Evolutionary conservation across 2,329 filamentous ascomycete genomes (phyloP), one percentile per base, ranked within the genome.

Genomic region (Stachybotrys elegans): DNA sequence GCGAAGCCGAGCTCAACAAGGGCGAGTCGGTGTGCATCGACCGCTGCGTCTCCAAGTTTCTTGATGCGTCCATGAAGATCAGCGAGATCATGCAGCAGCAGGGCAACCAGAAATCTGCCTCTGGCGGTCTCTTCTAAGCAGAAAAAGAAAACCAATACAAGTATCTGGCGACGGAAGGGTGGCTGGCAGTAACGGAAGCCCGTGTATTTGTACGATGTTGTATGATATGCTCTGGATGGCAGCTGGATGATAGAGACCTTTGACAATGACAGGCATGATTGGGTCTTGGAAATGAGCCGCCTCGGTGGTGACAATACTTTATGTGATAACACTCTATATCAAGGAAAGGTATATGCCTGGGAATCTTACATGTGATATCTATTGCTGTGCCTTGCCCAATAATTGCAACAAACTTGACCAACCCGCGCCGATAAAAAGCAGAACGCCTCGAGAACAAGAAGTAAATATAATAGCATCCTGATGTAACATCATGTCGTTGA

Each of bases 11-110:
- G 58, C 83, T 98, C 61, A 95, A 96, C 81, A 98, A 98, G 76
- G 94, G 91, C 77, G 93, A 98, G 72, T 90, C 86, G 56, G 93
- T 98, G 58, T 98, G 94, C 75, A 83, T 98, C 57, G 93, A 98
- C 73, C 88, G 93, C 61, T 98, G 94, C 72, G 88, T 94, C 46
- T 80, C 87, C 63, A 98, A 98, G 76, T 98, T 97, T 76, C 96
- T 98, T 72, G 92, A 97, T 58, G 91, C 95, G 61, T 95, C 95
- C 68, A 83, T 95, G 76, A 97, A 96, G 76, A 88, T 97, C 48
- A 92, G 87, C 60, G 91, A 97, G 72, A 88, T 94, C 72, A 90
- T 97, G 83, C 90, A 96, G 72, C 82, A 84, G 52, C 87, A 95
- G 69, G 88, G 87, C 40, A 79, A 82, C 22, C 38, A 57, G 42